Percentiles rank a stretch among this genome's conserved stretches.
Evolutionary conservation across 1,284 basidiomycete genomes (phyloP).

Genomic region (Pholiota adiposa): DNA sequence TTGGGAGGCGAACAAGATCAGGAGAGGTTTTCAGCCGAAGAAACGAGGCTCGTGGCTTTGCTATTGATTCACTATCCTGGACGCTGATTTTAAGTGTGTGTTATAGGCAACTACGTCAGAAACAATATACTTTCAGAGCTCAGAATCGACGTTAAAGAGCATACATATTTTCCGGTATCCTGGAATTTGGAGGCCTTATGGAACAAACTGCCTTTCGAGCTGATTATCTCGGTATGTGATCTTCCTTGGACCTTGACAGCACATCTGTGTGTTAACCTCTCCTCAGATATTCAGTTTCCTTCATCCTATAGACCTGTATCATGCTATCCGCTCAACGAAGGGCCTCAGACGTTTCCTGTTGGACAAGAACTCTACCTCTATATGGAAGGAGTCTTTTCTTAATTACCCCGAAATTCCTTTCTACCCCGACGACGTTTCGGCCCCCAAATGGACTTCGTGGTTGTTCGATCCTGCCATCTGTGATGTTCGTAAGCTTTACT

Average conservation of each 20-base stretch:
- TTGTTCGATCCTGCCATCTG: slow-evolving; percentile 22
- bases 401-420: slow-evolving; percentile 14
- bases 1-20: no score
- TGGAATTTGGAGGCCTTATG: slow-evolving; percentile 9
- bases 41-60: background rate
- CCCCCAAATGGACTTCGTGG: slow-evolving; percentile 19
- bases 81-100: no score
- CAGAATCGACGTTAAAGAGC: background rate
- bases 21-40: background rate
- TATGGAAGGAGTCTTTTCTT: slow-evolving; percentile 19
- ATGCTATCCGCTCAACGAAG: slow-evolving; percentile 21
- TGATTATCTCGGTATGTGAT: slow-evolving; percentile 14
- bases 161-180: background rate
- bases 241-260: background rate
- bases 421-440: slow-evolving; percentile 19
- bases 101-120: slow-evolving; percentile 12
- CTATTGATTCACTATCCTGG: no score
- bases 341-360: slow-evolving; percentile 20
- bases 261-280: background rate
- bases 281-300: slow-evolving; percentile 24
- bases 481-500: slow-evolving; percentile 9
- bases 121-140: background rate
- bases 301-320: slow-evolving; percentile 29
- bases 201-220: slow-evolving; percentile 16
- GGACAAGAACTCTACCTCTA: background rate